Evolutionary conservation across 768 basidiomycete species (phyloP).

Genomic region (Postia placenta): DNA sequence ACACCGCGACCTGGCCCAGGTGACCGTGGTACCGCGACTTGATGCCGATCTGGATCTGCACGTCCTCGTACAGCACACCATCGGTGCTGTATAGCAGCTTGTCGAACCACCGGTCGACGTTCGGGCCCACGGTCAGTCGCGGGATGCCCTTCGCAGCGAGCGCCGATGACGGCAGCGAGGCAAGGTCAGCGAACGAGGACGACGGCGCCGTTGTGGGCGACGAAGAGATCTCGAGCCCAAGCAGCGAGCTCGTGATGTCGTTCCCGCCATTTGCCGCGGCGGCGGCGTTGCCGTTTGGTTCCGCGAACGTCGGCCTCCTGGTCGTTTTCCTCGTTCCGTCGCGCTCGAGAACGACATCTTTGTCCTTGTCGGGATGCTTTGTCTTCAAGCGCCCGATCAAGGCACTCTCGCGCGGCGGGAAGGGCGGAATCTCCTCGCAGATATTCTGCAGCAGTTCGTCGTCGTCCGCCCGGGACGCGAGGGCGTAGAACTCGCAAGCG

Average conservation of each 20-base stretch:
- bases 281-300: constrained; percentile 29
- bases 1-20: constrained; percentile 88
- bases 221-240: constrained; percentile 60
- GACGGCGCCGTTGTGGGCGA: constrained; percentile 20
- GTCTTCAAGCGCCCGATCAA: constrained; percentile 81
- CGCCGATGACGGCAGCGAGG: constrained; percentile 12
- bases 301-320: constrained; percentile 26
- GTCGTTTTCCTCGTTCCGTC: constrained; percentile 43
- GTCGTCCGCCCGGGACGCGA: constrained; percentile 79
- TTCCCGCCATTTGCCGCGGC: constrained; percentile 33
- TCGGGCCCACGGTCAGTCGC: constrained; percentile 58
- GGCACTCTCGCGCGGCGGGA: constrained; percentile 91
- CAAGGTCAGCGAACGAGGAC: constrained; percentile 9
- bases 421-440: constrained; percentile 99
- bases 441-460: constrained; percentile 91
- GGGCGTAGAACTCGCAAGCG: constrained; percentile 93
- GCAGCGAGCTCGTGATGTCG: constrained; percentile 68
- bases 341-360: constrained; percentile 82
- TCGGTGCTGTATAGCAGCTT: constrained; percentile 75
- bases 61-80: constrained; percentile 93
- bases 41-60: constrained; percentile 91
- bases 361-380: constrained; percentile 88
- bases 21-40: constrained; percentile 97
- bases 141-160: constrained; percentile 36
- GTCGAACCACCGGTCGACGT: constrained; percentile 85